phyloP scores from a whole-genome alignment of 805 yeast genomes.

The Candida stauntonica region DNA sequence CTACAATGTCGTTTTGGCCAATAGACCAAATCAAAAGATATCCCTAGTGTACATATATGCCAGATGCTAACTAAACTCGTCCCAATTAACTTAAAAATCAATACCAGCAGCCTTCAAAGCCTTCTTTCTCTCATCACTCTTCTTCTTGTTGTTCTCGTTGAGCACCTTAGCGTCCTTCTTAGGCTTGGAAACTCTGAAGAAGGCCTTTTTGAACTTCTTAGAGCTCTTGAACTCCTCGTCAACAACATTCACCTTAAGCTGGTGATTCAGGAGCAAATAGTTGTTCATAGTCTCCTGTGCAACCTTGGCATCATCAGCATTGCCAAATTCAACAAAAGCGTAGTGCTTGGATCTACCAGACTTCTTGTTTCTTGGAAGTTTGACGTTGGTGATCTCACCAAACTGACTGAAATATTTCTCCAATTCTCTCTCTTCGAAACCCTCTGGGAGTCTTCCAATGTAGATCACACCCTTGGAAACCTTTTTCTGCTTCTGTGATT shows the following conservation, averaged over 20 bases:
- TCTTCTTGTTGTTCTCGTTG: constrained; percentile 29
- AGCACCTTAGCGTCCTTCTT: constrained; percentile 30
- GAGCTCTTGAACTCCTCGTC: constrained; percentile 41
- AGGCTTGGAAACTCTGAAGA: constrained; percentile 28
- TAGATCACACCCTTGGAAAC: constrained; percentile 66
- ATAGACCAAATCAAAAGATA: too few relatives aligned
- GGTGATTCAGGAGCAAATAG: constrained; percentile 83
- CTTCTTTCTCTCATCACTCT: constrained; percentile 31
- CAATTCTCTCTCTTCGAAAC: constrained; percentile 78
- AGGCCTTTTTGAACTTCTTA: constrained; percentile 32
- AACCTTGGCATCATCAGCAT: constrained; percentile 70
- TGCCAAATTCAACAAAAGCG: constrained; percentile 82
- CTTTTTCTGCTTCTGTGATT: constrained; percentile 24
- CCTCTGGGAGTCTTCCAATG: constrained; percentile 89
- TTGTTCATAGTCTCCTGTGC: constrained; percentile 97
- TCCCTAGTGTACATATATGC: too few relatives aligned
- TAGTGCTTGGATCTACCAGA: constrained; percentile 90
- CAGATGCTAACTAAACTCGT: too few relatives aligned
- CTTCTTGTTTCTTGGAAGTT: constrained; percentile 82
- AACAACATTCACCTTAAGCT: constrained; percentile 64
- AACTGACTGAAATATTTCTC: constrained; percentile 83
- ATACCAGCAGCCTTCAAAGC: constrained; percentile 35
- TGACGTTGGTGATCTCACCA: constrained; percentile 75
- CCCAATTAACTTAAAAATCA: constrained; percentile 27
- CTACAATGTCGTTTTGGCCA: too few relatives aligned